Evolutionary conservation across 441 rosid species (phyloP), one percentile per base, ranked within the genome.

Genomic region (Syzygium syzygioides): DNA sequence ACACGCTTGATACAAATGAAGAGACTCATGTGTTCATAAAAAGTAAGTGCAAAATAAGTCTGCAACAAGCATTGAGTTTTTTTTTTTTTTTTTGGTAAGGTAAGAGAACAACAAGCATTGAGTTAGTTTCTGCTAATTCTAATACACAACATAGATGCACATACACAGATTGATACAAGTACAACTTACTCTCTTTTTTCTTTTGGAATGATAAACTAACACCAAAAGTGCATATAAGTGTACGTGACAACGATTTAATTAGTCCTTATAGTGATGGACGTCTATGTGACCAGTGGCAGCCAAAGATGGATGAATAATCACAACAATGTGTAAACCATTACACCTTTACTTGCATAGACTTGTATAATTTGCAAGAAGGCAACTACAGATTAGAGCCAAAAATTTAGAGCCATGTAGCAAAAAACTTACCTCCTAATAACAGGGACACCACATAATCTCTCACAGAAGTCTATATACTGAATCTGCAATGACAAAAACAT

Each of bases 391-490:
- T 23, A 23, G 83, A 23, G 37, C 52, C 53, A 25, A 41, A 76
- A 76, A 48, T 76, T 41, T 76, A 5, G 18, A 76, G 50, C 53
- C n/a, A 41, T 23, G 83, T 41, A 76, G n/a, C 83, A 9, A 50
- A 84, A 84, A 28, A 53, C 68, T 87, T 95, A 96, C 99, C 99
- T 97, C 93, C 99, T 93, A 88, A 97, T 96, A 89, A 97, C 97
- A 57, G 99, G 96, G 88, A 96, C 99, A 89, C 99, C 99, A 59
- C 99, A 97, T 90, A 97, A 91, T 91, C 99, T 93, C 93, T 97
- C 96, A 93, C 99, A 97, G 93, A 97, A 97, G 91, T 97, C 99
- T 92, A 91, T 97, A 97, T 25, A 97, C 99, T 88, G 98, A 95
- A 68, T 96, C 99, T 97, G 95, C 91, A 87, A 87, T 54, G 85